Evolutionary conservation across 2,329 filamentous ascomycete species (phyloP), one percentile per base, ranked within the genome.

Genomic region (Pleomassaria siparia): DNA sequence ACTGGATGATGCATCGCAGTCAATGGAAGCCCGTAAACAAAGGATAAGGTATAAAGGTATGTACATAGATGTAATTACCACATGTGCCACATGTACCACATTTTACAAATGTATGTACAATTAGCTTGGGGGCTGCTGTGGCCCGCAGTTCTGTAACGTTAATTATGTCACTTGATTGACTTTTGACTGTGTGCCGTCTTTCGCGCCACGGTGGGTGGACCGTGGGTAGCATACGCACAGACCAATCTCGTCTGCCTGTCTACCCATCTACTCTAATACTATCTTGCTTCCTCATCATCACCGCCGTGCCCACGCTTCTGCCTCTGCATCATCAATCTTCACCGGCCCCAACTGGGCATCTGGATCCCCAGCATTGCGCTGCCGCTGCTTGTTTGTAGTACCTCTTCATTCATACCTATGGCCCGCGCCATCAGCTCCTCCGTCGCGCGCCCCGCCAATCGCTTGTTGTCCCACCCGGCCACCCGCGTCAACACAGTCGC

Each of bases 381-480:
- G 37, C 37, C 13, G 13, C 20, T 12, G 11, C 16, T n/a, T 12
- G 24, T 24, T 40, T 13, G n/a, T 10, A 37, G 35, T 22, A 20
- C 35, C 15, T 16, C 28, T 15, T 33, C 51, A n/a, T n/a, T 45
- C 42, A 55, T 54, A 35, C 15, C 32, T 55, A 62, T 63, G 62
- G 62, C 58, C 39, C 45, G 50, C 36, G 65, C 62, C 55, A 63
- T 67, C 50, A 63, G 62, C 59, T 54, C n/a, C n/a, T n/a, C 55
- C 15, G 49, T 55, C 44, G 28, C 53, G 25, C 43, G 51, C 46
- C 29, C 37, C 28, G 44, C 56, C 63, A 65, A 69, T 68, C 67
- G 60, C 63, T 53, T 56, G 44, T 56, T 57, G 13, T 49, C 58
- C 41, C 35, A 40, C 35, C 54, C 52, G 18, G 51, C 53, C 25